Base-by-base conservation (phyloP, 2,329 filamentous ascomycete genomes). In the Cordyceps farinosa region DNA sequence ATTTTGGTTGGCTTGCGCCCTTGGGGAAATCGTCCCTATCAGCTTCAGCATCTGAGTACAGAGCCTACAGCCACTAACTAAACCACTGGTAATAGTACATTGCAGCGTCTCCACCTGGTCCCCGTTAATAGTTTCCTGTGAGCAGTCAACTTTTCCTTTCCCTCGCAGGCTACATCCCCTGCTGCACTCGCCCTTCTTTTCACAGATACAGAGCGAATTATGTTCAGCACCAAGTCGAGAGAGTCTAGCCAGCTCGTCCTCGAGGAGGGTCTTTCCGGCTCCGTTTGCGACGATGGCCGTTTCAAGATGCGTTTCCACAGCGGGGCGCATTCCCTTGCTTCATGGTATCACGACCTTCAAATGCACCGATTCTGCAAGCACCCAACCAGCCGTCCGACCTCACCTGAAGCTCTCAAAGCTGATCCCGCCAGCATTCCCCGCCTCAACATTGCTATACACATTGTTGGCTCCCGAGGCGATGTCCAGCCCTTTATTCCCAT, bases 391-490 rank as follows among this genome's bases (percentile, higher is more conserved):
- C 53, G 54, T 13, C 53, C 53, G 3, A 8, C 44, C 44, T 57
- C 54, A 5, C 36, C 38, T 13, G 36, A 38, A 0, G 13, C 22
- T n/a, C 40, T 38, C 36, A 53, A 47, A 38, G 6, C 50, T 10
- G 50, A 61, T 40, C 59, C 59, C 11, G 40, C 30, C n/a, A 42
- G 30, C 50, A 65, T 53, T 13, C 66, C 66, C 27, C 63, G 64
- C 9, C 62, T 68, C 11, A 67, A 66, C 50, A 67, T 69, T 32
- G 67, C 67, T 38, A 69, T 69, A 36, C 67, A 68, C 48, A 66
- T 69, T 13, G 67, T 69, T 60, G 67, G 67, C 13, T 69, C 67
- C 3, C 61, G 67, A 10, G 67, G 67, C 10, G 67, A 69, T 15
- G 61, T 69, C 22, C 63, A 64, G 53, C 63, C 63, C 3, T 64